Base-by-base conservation (phyloP, 2,329 filamentous ascomycete genomes). In the Fusarium oligoseptatum region DNA sequence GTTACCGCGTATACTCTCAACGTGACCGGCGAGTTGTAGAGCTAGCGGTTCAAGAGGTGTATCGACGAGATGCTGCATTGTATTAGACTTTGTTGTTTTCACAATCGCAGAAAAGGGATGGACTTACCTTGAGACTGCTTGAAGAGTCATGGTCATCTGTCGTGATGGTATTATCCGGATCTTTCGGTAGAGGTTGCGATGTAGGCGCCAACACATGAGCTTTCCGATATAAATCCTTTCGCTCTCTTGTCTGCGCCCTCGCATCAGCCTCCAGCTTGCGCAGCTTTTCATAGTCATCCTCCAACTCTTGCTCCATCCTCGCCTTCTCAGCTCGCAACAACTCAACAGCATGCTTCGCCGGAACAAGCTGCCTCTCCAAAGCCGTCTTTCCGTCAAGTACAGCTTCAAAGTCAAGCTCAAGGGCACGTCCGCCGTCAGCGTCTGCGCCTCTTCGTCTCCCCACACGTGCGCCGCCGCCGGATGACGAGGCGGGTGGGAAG, bases 391-490 rank as follows among this genome's bases (percentile, higher is more conserved):
- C 88, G 76, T 91, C 88, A 10, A 92, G 83, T 15, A 92, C 88
- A 75, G 87, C 88, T 79, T 94, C 92, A 72, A 92, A 92, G 77
- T 93, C 88, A 56, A 94, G 89, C 78, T 92, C 90, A 32, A 87
- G 84, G 52, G 88, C 88, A 60, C 89, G 86, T 17, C 86, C 84
- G 9, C 83, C 85, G 24, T 84, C 81, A 27, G 77, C 81, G 20
- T 78, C 78, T 34, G 76, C 68, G 15, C 68, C 61, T 27, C 36
- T 60, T 52, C 69, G 60, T 41, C 72, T 58, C 3, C 60, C 68
- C 50, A 22, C 63, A 29, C 66, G 72, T 57, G 67, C 66, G 6
- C 66, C 63, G 6, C 66, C 63, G 8, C 79, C 70, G 3, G 77
- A 71, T 58, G 80, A 76, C 1, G 82, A 80, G 3, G 88, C 85